Evolutionary conservation across 83 land plant genomes (phyloP).

Genomic region (Picea abies): DNA sequence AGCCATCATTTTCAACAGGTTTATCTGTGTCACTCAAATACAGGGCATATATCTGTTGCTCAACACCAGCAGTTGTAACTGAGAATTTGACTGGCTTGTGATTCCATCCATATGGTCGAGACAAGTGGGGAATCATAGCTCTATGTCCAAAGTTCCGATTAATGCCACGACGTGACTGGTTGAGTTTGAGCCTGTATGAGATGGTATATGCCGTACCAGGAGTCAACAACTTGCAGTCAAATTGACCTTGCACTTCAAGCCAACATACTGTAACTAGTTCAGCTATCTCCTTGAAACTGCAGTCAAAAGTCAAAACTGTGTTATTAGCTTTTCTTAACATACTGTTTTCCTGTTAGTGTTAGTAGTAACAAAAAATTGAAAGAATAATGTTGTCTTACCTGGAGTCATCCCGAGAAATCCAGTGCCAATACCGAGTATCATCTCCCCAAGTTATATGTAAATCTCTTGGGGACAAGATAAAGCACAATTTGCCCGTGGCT

Average conservation of each 20-base stretch:
- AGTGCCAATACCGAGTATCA: background rate
- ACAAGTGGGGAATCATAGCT: too few relatives aligned
- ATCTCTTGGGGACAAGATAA: background rate
- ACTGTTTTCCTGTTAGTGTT: background rate
- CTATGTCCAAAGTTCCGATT: too few relatives aligned
- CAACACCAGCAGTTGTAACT: background rate
- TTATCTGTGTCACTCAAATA: too few relatives aligned
- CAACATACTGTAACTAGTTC: background rate
- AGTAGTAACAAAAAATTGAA: background rate
- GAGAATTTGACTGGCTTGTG: too few relatives aligned
- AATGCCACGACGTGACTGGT: too few relatives aligned
- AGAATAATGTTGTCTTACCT: background rate
- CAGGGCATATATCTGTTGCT: background rate
- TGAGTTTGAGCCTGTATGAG: background rate
- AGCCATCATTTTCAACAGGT: background rate
- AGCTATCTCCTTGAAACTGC: background rate
- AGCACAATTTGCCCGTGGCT: background rate
- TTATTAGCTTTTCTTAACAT: background rate
- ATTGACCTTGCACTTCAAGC: background rate
- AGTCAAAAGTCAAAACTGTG: background rate
- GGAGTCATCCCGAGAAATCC: background rate
- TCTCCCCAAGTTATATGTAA: background rate
- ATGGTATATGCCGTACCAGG: conserved; percentile 2
- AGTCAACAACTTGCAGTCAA: background rate
- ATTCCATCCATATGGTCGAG: too few relatives aligned